These are phyloP conservation scores for Cinnamomum micranthum DNA, from an alignment of 164 flowering plant genomes.

Conservation along the genomic window DNA sequence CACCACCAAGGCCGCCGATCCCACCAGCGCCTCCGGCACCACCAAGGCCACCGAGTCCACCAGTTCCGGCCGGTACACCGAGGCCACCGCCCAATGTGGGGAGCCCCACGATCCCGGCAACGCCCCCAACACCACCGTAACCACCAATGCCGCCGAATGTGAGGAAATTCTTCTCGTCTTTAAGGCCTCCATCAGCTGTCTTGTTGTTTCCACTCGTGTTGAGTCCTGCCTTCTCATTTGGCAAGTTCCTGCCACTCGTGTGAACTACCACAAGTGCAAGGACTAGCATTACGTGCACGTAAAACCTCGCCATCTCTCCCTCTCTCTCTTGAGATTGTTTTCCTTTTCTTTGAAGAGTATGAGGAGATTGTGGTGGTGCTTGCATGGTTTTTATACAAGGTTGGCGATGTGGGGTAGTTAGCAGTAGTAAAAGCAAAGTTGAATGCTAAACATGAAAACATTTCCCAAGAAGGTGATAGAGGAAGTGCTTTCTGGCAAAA, in stretches of 20 bases:
- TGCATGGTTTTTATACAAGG: background rate
- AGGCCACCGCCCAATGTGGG: background rate
- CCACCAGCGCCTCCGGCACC: background rate
- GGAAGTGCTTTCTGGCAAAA: too few relatives aligned
- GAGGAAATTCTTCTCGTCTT: conserved; percentile 13
- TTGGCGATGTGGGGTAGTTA: background rate
- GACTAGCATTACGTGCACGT: background rate
- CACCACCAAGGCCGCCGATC: background rate
- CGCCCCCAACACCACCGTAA: conserved; percentile 6
- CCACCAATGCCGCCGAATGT: conserved; percentile 10
- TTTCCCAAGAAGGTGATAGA: background rate
- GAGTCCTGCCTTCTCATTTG: background rate
- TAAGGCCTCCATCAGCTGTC: conserved; percentile 2
- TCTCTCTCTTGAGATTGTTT: background rate
- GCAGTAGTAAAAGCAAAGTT: background rate
- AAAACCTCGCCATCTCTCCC: conserved; percentile 14
- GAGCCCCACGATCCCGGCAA: conserved; percentile 6
- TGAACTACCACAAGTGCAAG: conserved; percentile 1
- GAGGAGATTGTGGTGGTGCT: background rate
- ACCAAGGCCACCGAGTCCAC: background rate
- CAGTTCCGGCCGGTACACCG: background rate
- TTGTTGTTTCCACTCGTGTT: background rate
- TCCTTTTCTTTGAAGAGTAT: background rate
- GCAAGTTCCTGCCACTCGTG: conserved; percentile 1
- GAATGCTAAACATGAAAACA: background rate